These are phyloP conservation scores for Chlorella ohadii DNA, from an alignment of 139 green algal genomes.

Conservation along the genomic window DNA sequence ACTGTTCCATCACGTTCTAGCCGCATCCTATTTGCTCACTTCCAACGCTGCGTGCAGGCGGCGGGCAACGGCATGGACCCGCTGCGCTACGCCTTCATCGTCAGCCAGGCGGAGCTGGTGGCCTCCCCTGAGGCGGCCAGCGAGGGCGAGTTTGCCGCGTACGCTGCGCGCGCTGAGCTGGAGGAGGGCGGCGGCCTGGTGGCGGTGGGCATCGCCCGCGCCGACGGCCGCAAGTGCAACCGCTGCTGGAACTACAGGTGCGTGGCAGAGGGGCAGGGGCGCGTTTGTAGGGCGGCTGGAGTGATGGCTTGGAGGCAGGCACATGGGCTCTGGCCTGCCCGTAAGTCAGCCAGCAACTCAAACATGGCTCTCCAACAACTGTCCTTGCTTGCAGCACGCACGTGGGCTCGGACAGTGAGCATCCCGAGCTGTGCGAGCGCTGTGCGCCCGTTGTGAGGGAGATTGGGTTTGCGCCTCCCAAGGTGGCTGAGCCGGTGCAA, in stretches of 20 bases:
- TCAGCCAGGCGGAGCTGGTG: constrained; percentile 62
- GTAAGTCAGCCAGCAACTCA: no score
- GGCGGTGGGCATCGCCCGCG: constrained; percentile 80
- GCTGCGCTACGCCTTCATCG: constrained; percentile 86
- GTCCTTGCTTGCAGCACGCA: constrained; percentile 1
- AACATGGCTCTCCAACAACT: neutral
- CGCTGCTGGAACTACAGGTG: constrained; percentile 98
- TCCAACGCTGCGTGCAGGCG: neutral
- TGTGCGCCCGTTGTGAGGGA: constrained; percentile 84
- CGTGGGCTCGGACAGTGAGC: constrained; percentile 50
- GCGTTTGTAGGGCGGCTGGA: no score
- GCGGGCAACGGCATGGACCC: constrained; percentile 80
- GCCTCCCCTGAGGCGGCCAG: constrained; percentile 14
- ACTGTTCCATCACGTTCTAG: no score
- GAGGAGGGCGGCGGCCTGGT: constrained; percentile 58
- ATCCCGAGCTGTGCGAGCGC: constrained; percentile 91
- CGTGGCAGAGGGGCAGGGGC: no score
- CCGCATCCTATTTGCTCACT: no score
- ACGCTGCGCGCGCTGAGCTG: constrained; percentile 26
- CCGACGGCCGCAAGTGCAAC: constrained; percentile 88
- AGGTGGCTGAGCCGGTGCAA: no score
- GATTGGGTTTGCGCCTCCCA: constrained; percentile 13
- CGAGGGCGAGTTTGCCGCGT: neutral
- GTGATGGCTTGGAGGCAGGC: no score
- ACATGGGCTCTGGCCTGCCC: no score